Evolutionary conservation across 83 land plant genomes (phyloP).

Genomic region (Isoetes engelmannii): DNA sequence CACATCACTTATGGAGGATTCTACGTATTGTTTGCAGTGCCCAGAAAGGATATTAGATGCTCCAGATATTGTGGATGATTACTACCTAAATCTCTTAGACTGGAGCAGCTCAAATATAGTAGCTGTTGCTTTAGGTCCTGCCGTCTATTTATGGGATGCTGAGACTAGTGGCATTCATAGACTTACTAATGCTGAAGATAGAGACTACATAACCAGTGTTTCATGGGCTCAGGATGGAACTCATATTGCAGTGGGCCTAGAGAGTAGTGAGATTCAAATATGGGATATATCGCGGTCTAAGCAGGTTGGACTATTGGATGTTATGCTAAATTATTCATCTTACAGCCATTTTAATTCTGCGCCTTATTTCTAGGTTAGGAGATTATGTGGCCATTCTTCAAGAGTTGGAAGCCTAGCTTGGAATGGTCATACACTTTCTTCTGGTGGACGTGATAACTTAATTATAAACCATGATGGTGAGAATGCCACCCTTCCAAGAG

Average conservation of each 20-base stretch:
- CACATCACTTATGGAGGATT: not conserved
- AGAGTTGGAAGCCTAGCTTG: slow-evolving; percentile 60
- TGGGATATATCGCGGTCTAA: slow-evolving; percentile 45
- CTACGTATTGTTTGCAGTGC: slow-evolving; percentile 23
- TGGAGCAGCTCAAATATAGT: slow-evolving; percentile 58
- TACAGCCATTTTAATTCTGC: not conserved
- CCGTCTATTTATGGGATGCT: slow-evolving; percentile 56
- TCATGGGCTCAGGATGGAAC: slow-evolving; percentile 59
- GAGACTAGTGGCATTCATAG: slow-evolving; percentile 15
- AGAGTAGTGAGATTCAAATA: slow-evolving; percentile 34
- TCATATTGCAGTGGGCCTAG: slow-evolving; percentile 51
- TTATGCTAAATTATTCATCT: slow-evolving; percentile 1
- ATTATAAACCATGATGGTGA: slow-evolving; percentile 76
- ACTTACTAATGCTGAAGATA: slow-evolving; percentile 26
- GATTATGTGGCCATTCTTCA: slow-evolving; percentile 38
- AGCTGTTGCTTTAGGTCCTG: slow-evolving; percentile 51
- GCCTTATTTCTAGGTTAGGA: slow-evolving; percentile 35
- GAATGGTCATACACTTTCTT: slow-evolving; percentile 54
- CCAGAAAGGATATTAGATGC: slow-evolving; percentile 56
- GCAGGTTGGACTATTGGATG: slow-evolving; percentile 25
- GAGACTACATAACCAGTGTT: slow-evolving; percentile 47
- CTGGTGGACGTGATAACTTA: slow-evolving; percentile 54
- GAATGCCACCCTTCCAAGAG: not conserved
- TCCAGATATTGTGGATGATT: slow-evolving; percentile 51
- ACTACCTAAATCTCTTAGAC: slow-evolving; percentile 54